These are phyloP conservation scores for Trichomonas gallinae DNA, from an alignment of 208 protist species.

Conservation along the genomic window DNA sequence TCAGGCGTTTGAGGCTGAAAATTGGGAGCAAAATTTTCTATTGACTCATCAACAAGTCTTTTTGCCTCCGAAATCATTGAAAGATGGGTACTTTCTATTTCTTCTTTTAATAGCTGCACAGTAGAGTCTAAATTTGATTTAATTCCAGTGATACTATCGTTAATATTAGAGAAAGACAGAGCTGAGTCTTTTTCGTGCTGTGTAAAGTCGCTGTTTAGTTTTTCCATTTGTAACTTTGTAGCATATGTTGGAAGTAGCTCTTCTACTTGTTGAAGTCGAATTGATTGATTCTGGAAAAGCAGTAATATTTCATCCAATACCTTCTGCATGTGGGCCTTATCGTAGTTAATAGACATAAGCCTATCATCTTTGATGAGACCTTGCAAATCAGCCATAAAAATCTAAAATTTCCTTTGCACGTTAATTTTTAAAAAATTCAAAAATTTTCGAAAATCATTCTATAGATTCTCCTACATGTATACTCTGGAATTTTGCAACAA, in stretches of 20 bases:
- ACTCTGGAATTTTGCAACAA: no score
- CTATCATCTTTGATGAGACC: background rate
- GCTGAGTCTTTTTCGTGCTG: background rate
- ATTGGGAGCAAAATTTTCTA: background rate
- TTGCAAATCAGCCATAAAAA: background rate
- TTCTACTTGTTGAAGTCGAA: background rate
- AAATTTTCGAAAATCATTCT: background rate
- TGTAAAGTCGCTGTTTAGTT: background rate
- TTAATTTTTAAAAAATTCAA: background rate
- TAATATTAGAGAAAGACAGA: background rate
- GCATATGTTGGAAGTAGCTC: background rate
- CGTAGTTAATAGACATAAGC: background rate
- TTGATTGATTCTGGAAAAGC: background rate
- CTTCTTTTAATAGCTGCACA: background rate
- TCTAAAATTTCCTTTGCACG: background rate
- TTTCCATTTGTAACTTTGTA: background rate
- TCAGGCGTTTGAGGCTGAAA: background rate
- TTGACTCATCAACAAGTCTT: background rate
- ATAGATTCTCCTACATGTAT: no score
- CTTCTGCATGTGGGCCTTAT: background rate
- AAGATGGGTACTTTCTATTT: background rate
- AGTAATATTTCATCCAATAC: background rate
- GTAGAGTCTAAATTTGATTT: background rate
- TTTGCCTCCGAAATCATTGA: background rate
- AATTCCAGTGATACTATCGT: background rate